Evolutionary conservation across 208 protist species (phyloP).

Genomic region (Porcisia deanei): DNA sequence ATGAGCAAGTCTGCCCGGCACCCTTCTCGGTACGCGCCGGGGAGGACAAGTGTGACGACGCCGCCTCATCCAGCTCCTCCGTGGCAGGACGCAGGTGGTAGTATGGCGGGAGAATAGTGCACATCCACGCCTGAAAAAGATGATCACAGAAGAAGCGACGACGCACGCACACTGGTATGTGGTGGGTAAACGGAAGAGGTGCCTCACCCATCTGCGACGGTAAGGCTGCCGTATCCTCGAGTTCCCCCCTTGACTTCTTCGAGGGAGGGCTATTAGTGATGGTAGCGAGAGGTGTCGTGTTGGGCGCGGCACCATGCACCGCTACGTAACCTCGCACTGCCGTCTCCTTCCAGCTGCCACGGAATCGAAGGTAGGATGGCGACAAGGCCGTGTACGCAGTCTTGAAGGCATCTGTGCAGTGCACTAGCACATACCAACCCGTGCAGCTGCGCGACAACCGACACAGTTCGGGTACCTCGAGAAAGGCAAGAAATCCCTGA

Average conservation of each 20-base stretch:
- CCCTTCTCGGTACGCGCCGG: not conserved
- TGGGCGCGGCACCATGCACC: not conserved
- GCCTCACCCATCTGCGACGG: not conserved
- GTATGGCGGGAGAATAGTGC: conserved; percentile 77
- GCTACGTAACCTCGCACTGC: conserved; percentile 58
- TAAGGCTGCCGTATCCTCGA: not conserved
- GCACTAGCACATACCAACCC: conserved; percentile 80
- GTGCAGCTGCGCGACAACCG: conserved; percentile 75
- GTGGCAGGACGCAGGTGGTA: conserved; percentile 58
- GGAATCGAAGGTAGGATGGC: conserved; percentile 57
- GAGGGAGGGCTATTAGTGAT: not conserved
- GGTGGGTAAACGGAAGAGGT: conserved; percentile 2
- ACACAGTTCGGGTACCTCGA: conserved; percentile 63
- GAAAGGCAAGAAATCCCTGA: conserved; percentile 69
- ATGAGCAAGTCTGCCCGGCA: not conserved
- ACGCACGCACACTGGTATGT: conserved; percentile 57
- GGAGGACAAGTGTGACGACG: not conserved
- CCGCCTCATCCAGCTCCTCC: conserved; percentile 1
- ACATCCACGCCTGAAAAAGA: conserved; percentile 91
- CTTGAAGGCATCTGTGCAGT: conserved; percentile 84
- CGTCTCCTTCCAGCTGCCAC: conserved; percentile 77
- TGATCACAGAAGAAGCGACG: conserved; percentile 80
- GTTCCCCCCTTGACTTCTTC: conserved; percentile 10
- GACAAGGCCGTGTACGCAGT: conserved; percentile 64
- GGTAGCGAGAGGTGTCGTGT: not conserved